Conservation (phyloP, 768 basidiomycete species). For the Galerina sulciceps region DNA sequence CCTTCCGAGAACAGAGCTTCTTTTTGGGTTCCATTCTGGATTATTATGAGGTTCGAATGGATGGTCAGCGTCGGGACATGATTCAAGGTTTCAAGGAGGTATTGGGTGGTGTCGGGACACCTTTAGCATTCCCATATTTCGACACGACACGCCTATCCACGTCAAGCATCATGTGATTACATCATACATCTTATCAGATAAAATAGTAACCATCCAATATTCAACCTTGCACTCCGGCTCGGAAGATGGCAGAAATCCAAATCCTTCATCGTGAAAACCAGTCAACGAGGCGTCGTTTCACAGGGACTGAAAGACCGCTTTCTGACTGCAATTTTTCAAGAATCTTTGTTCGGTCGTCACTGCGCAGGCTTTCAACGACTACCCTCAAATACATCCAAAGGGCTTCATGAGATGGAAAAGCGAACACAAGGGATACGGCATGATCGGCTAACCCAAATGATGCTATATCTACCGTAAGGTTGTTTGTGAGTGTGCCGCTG, state of each 20-base stretch:
- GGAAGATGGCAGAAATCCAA: not conserved
- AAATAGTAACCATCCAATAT: slow-evolving; percentile 2
- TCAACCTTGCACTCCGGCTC: not conserved
- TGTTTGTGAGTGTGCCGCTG: not conserved
- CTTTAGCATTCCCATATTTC: not conserved
- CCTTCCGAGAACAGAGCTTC: slow-evolving; percentile 44
- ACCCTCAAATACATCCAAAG: slow-evolving; percentile 66
- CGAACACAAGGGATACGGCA: slow-evolving; percentile 48
- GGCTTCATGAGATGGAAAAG: slow-evolving; percentile 63
- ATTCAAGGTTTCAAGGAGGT: slow-evolving; percentile 4
- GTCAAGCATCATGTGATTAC: slow-evolving; percentile 26
- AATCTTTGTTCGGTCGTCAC: slow-evolving; percentile 4
- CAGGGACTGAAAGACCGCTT: not conserved
- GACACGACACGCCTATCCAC: slow-evolving; percentile 27
- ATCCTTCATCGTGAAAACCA: slow-evolving; percentile 10
- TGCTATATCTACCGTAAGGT: slow-evolving; percentile 8
- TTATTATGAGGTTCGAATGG: slow-evolving; percentile 2
- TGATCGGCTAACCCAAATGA: slow-evolving; percentile 37
- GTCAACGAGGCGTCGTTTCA: slow-evolving; percentile 2
- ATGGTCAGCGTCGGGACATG: slow-evolving; percentile 21
- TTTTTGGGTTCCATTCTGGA: slow-evolving; percentile 29
- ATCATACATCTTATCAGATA: slow-evolving; percentile 15
- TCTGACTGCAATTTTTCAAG: slow-evolving; percentile 3
- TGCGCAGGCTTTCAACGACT: slow-evolving; percentile 10
- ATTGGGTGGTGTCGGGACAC: slow-evolving; percentile 2